Base-by-base conservation (phyloP, 2,329 filamentous ascomycete genomes). In the Apiospora arundinis region DNA sequence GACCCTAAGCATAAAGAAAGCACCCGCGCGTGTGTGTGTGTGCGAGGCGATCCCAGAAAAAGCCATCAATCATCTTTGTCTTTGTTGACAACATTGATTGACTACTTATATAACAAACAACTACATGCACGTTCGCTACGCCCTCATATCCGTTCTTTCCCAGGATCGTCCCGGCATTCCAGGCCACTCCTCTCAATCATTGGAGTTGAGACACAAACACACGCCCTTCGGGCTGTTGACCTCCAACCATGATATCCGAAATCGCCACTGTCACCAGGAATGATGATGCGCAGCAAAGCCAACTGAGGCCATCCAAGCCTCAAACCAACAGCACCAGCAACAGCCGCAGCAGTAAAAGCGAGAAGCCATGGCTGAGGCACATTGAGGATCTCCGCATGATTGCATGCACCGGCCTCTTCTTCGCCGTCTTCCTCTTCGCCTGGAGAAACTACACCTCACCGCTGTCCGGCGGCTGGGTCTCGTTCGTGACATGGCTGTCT, bases 371-470 rank as follows among this genome's bases (percentile, higher is more conserved):
- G 25, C 67, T 73, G 12, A 69, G 52, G 46, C 71, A 73, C 44
- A 21, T 8, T 40, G 71, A 73, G 67, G 71, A 73, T 32, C 18
- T 70, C 14, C 71, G 71, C 2, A 56, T 65, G 44, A 18, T 73
- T 23, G 70, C 18, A 32, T 71, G 42, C 44, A 71, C 71, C 40
- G 67, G 67, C 32, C 67, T 71, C 18, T 73, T 73, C 67, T 73
- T 73, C 60, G 52, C 18, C 40, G 69, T 71, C 25, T 71, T 73
- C 63, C 12, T 73, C 14, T 71, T 67, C 46, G 60, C 71, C 56
- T 73, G 71, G 71, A 21, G 44, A 18, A 69, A 25, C 56, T 73
- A 67, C 67, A 46, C 32, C 2, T 71, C 71, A 46, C 71, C 71
- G 49, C 46, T 66, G 21, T 71, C 69, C 37, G 71, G 67, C 60